Evolutionary conservation across 1,139 yeast species (phyloP).

Genomic region (Wickerhamomyces sp.): DNA sequence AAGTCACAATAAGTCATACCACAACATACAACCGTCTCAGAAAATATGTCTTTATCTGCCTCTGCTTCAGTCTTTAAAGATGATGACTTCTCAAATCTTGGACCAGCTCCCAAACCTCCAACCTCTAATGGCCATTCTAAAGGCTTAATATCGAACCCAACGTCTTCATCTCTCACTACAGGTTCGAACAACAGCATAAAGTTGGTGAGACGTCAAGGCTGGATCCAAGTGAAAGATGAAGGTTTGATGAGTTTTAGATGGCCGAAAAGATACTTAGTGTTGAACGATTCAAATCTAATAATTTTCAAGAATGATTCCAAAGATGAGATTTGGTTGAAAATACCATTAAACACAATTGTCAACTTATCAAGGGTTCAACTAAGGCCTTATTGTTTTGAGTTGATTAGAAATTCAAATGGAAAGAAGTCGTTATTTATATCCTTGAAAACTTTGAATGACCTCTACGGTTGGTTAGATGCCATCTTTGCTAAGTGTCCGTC

Average conservation of each 20-base stretch:
- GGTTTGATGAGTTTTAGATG: conserved; percentile 83
- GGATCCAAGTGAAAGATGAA: conserved; percentile 92
- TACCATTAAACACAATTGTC: conserved; percentile 53
- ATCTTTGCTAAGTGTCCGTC: conserved; percentile 84
- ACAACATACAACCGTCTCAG: too few species aligned
- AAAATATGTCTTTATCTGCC: conserved; percentile 34
- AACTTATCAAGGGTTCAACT: conserved; percentile 60
- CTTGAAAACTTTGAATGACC: conserved; percentile 73
- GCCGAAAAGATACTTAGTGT: conserved; percentile 81
- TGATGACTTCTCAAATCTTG: conserved; percentile 36
- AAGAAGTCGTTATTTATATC: conserved; percentile 69
- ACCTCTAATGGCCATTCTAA: conserved; percentile 9
- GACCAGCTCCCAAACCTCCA: conserved; percentile 42
- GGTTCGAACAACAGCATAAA: conserved; percentile 13
- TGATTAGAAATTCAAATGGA: conserved; percentile 41
- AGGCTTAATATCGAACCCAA: conserved; percentile 21
- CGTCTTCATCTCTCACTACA: conserved; percentile 24
- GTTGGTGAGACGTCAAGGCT: conserved; percentile 46
- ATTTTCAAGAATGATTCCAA: conserved; percentile 65
- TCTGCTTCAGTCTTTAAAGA: conserved; percentile 41
- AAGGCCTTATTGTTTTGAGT: conserved; percentile 72
- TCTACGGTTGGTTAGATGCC: conserved; percentile 88
- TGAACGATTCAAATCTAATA: conserved; percentile 70
- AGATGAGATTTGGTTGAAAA: conserved; percentile 38
- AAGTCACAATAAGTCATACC: too few species aligned